Percentiles rank a stretch among this genome's conserved stretches.
These are phyloP conservation scores for Nemania bipapillata DNA, from an alignment of 2,329 filamentous ascomycete species.

Conservation along the genomic window DNA sequence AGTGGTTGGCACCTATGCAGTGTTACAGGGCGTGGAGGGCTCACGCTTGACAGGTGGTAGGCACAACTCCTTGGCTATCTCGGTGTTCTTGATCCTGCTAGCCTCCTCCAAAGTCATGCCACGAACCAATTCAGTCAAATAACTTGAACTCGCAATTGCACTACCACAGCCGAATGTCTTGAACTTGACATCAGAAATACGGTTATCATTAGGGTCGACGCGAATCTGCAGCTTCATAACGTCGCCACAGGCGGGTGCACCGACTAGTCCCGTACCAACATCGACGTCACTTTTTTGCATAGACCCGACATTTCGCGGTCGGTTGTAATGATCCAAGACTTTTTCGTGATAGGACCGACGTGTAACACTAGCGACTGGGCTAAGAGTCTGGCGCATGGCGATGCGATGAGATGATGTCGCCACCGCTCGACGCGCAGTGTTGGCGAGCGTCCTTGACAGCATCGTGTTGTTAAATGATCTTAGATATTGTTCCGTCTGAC, in stretches of 20 bases:
- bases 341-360: conserved; percentile 65
- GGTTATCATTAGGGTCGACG: conserved; percentile 78
- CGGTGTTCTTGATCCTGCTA: conserved; percentile 90
- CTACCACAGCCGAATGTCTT: conserved; percentile 85
- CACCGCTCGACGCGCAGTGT: conserved; percentile 56
- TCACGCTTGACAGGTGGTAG: conserved; percentile 80
- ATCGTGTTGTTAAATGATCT: conserved; percentile 50
- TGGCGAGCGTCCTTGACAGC: conserved; percentile 59
- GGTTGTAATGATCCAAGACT: conserved; percentile 84
- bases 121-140: conserved; percentile 91
- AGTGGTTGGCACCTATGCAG: conserved; percentile 41
- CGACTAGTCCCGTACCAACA: conserved; percentile 81
- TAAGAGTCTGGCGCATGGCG: conserved; percentile 56
- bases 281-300: conserved; percentile 77
- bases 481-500: conserved; percentile 11
- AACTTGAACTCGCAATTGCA: conserved; percentile 93
- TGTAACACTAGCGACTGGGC: conserved; percentile 55
- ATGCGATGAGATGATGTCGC: conserved; percentile 56
- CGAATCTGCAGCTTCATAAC: conserved; percentile 94
- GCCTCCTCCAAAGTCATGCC: conserved; percentile 98
- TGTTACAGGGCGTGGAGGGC: conserved; percentile 42
- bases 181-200: conserved; percentile 83
- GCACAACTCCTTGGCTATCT: conserved; percentile 95
- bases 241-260: conserved; percentile 89
- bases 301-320: conserved; percentile 80